Base-by-base conservation (phyloP, 768 basidiomycete species). In the Macrolepiota albuminosa region DNA sequence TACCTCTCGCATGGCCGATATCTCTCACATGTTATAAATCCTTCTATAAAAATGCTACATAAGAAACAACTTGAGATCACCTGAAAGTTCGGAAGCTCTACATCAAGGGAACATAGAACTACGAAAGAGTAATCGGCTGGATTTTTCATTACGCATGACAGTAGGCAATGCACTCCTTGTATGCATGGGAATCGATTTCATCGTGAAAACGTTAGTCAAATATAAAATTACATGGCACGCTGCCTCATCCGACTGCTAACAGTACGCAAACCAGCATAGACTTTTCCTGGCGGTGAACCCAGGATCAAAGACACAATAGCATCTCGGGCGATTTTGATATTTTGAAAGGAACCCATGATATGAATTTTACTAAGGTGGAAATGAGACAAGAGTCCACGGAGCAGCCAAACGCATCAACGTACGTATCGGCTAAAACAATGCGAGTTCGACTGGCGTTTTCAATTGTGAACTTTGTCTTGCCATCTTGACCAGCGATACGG, bases 361-460 rank as follows among this genome's bases (percentile, higher is more conserved):
- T 98, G 95, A 42, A 99, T 97, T 83, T 97, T 95, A 33, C 95
- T 67, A 6, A 62, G n/a, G 61, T 24, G 37, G 37, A 46, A 58
- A 60, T 58, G 55, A 56, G 63, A 21, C 56, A 14, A 14, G 21
- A 16, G n/a, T n/a, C 7, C 16, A 43, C 18, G 42, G 24, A 11
- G 55, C 26, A 46, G 34, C 31, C 29, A 8, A 33, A 33, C 29
- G 26, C n/a, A 31, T 46, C 57, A 50, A 84, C 91, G 57, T 69
- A 95, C 95, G 94, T 95, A 71, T 99, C 97, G 11, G 97, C 97
- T 45, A 99, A 85, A 49, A 99, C 93, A 58, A 99, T 98, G n/a
- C 97, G 89, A 31, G 97, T 99, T 59, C 96, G 84, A 65, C 89
- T 95, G 3, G 95, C 84, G 68, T 98, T 99, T 78, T 99, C 97